Conservation (phyloP, 129 eudicot genomes). For the sunflower (Helianthus annuus) region HanXRQr2.0-SUNRISE NC_035434.2:125979225-125979724, state of each 20-base stretch:
- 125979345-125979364: constrained; percentile 18
- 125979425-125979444: constrained; percentile 7
- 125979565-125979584: too few species aligned
- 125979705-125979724: too few species aligned
- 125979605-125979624: too few species aligned
- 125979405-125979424: constrained; percentile 34
- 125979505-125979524: too few species aligned
- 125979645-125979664: too few species aligned
- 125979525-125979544: too few species aligned
- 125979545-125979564: too few species aligned
- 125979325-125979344: constrained; percentile 26
- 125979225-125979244: constrained; percentile 16
- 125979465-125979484: background rate
- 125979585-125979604: too few species aligned
- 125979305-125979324: constrained; percentile 12
- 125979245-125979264: constrained; percentile 28
- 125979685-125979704: too few species aligned
- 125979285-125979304: constrained; percentile 21
- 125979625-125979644: too few species aligned
- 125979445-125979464: background rate
- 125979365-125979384: constrained; percentile 39
- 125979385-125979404: constrained; percentile 31
- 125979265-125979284: constrained; percentile 30
- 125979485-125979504: background rate
- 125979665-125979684: too few species aligned